A percentile compares a stretch with the other conserved stretches of the same genome.
Conservation (phyloP, 2,329 filamentous ascomycete genomes). For the Fusarium nelsonii region DNA sequence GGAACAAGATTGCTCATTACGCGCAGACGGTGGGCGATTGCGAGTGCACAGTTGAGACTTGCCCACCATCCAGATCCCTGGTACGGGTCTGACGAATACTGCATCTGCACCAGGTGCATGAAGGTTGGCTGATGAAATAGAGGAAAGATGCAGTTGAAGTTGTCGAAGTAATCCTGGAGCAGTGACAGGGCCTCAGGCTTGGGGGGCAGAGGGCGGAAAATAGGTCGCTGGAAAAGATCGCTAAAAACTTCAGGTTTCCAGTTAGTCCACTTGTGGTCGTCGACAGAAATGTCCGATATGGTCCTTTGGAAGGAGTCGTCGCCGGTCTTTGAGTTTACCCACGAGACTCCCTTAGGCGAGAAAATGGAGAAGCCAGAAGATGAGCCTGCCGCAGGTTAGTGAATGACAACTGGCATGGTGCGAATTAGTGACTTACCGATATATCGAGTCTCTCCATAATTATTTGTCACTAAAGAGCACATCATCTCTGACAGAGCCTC, state of each 20-base stretch:
- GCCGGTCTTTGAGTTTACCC: constrained; percentile 98
- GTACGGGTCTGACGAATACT: constrained; percentile 93
- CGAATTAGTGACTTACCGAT: constrained; percentile 72
- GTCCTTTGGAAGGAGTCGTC: constrained; percentile 94
- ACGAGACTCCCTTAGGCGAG: constrained; percentile 96
- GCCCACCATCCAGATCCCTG: constrained; percentile 99
- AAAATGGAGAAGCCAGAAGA: constrained; percentile 99
- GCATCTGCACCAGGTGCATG: constrained; percentile 94
- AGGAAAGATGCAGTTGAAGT: constrained; percentile 99
- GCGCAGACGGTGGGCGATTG: constrained; percentile 91
- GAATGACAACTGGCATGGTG: background rate
- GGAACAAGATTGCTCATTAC: constrained; percentile 96
- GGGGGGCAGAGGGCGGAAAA: constrained; percentile 85
- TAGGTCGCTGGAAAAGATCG: constrained; percentile 86
- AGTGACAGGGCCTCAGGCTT: constrained; percentile 90
- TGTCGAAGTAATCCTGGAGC: constrained; percentile 94
- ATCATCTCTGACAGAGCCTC: constrained; percentile 97
- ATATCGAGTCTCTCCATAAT: constrained; percentile 93
- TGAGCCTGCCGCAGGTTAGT: constrained; percentile 72
- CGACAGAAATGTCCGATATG: constrained; percentile 90
- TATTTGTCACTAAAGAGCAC: constrained; percentile 97
- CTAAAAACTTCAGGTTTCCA: constrained; percentile 99
- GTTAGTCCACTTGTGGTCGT: constrained; percentile 95
- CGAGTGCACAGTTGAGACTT: constrained; percentile 90
- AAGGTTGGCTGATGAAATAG: constrained; percentile 98